Evolutionary conservation across 108 stramenopile genomes (phyloP), one percentile per base, ranked within the genome.

Genomic region (Cyclostephanos tholiformis): DNA sequence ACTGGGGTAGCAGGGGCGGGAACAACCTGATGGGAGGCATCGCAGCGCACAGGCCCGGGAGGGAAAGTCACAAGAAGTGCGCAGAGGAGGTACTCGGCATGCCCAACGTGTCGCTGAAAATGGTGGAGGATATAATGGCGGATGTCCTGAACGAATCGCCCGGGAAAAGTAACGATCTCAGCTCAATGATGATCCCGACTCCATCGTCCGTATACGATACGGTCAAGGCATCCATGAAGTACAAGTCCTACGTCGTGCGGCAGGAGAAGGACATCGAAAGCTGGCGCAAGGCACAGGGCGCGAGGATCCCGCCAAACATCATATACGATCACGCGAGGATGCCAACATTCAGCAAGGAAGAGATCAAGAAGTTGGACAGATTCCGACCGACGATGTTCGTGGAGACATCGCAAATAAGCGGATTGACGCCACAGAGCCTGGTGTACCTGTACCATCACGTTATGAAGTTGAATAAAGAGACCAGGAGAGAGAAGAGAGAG

Each of bases 211-310:
- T 87, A 12, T 88, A 79, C 63, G 96, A 98, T 75, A 94, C 97
- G 10, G 97, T 98, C 1, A 97, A 97, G 82, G 97, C 97, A 46
- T 68, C 83, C 0, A 86, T 96, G 73, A 98, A 98, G 83, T 98
- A 98, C 73, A 76, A 84, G 56, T 82, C 85, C 35, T 97, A 95
- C 72, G 92, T 95, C 30, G 58, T 79, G 8, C 70, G 97, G 38
- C 97, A 98, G 76, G 84, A 95, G 71, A 85, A 86, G 65, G 98
- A 99, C 65, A 98, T 99, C 84, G 97, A 96, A 61, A 89, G 88
- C 62, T 98, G 95, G 96, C 72, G 95, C 20, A 88, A 83, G 62
- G 92, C 94, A 10, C 91, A 95, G 70, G 93, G 92, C 44, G 79
- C 89, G 30, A 71, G 79, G n/a, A 97, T 99, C 44, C 98, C 98